Evolutionary conservation across 352 stramenopile species (phyloP), one percentile per base, ranked within the genome.

Genomic region (Saprolegnia parasitica): DNA sequence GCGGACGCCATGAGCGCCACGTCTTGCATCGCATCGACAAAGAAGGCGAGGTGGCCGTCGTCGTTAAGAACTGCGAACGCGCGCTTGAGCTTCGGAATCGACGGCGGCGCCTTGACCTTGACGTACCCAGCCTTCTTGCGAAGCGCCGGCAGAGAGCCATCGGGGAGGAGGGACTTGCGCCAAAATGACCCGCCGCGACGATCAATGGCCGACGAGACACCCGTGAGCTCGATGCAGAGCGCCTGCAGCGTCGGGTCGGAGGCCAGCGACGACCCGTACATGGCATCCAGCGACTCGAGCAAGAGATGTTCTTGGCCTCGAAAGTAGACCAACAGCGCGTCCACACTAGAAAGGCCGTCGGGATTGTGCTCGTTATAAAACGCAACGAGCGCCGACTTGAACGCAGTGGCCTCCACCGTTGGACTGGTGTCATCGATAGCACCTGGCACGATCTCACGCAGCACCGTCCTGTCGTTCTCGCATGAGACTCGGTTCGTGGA

Each of bases 231-330:
- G 26, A 72, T 46, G 3, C 90, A 66, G 3, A 90, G 55, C 18
- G 29, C 45, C 4, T 64, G 21, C 6, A 91, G 68, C 1, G 73
- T 71, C 4, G 21, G 20, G 29, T 90, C 77, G 15, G 73, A 68
- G 4, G 65, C 60, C 29, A 93, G 60, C 4, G 40, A 50, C 0
- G 85, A 88, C 10, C 77, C 77, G 61, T 91, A 89, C 35, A 93
- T 86, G 8, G 78, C 78, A 67, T 93, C 83, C 13, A 93, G 67
- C 40, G 90, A 83, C 16, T 80, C 75, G 0, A 91, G 56, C 0
- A 93, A 72, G 1, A 80, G 74, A 16, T 72, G 67, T 66, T 93
- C 84, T 15, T 83, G 62, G 49, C 63, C 63, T 47, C 54, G 49
- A 63, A 70, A 70, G 32, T 70, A 52, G 45, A 70, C 20, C 46